Conservation (phyloP, 805 yeast genomes). For the Starmerella sp. region DNA sequence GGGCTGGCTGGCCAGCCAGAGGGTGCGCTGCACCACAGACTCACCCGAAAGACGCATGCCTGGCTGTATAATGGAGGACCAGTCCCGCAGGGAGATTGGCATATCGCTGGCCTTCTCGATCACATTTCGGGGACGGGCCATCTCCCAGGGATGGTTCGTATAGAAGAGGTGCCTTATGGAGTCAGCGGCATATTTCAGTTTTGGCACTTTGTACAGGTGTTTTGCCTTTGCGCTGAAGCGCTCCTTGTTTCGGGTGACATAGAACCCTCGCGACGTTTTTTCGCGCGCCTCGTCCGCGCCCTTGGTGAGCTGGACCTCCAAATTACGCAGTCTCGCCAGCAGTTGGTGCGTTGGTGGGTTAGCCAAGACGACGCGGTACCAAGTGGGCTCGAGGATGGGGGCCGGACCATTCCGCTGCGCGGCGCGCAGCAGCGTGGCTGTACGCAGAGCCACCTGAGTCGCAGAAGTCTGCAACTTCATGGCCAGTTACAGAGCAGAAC, state of each 20-base stretch:
- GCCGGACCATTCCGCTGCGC: slow-evolving; percentile 32
- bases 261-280: slow-evolving; percentile 24
- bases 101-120: slow-evolving; percentile 47
- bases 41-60: slow-evolving; percentile 79
- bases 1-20: slow-evolving; percentile 39
- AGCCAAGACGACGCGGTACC: slow-evolving; percentile 77
- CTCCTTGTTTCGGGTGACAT: slow-evolving; percentile 38
- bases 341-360: slow-evolving; percentile 68
- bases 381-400: slow-evolving; percentile 61
- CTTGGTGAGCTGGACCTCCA: slow-evolving; percentile 19
- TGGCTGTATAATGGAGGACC: slow-evolving; percentile 69
- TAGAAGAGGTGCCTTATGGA: slow-evolving; percentile 70
- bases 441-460: slow-evolving; percentile 62
- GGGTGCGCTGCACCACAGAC: slow-evolving; percentile 64
- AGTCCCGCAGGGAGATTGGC: slow-evolving; percentile 36
- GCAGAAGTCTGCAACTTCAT: slow-evolving; percentile 75
- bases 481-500: background rate
- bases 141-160: slow-evolving; percentile 96
- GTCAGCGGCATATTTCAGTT: slow-evolving; percentile 59
- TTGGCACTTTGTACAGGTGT: slow-evolving; percentile 42
- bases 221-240: slow-evolving; percentile 26
- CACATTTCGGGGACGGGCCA: slow-evolving; percentile 75
- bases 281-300: slow-evolving; percentile 4
- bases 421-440: slow-evolving; percentile 61
- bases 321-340: slow-evolving; percentile 34